Evolutionary conservation across 768 basidiomycete genomes (phyloP).

Genomic region (Amanita inopinata): DNA sequence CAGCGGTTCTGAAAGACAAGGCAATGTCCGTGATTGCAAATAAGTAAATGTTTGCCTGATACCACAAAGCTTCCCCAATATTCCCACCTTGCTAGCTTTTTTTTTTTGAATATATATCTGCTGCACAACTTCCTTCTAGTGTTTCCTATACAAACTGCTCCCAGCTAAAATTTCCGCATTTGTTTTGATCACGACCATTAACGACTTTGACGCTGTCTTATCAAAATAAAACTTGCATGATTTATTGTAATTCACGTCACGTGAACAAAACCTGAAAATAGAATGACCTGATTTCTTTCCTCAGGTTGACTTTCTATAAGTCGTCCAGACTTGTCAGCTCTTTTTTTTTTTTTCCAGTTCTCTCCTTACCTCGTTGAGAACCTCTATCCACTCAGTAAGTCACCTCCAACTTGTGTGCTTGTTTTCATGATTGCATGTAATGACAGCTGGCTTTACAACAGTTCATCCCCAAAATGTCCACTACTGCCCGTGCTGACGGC

Average conservation of each 20-base stretch:
- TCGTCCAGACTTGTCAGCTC: too few species aligned
- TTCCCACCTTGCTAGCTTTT: neutral
- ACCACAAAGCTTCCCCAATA: neutral
- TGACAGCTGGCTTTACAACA: too few species aligned
- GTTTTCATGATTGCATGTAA: too few species aligned
- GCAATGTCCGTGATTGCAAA: conserved; percentile 26
- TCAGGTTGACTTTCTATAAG: neutral
- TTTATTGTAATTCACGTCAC: neutral
- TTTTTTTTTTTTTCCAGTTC: too few species aligned
- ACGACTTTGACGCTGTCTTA: too few species aligned
- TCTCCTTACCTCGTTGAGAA: neutral
- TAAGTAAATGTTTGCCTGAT: conserved; percentile 11
- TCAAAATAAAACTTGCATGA: too few species aligned
- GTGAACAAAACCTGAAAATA: conserved; percentile 2
- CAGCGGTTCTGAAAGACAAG: conserved; percentile 75
- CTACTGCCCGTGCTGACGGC: conserved; percentile 34
- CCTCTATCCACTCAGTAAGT: neutral
- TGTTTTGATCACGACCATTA: too few species aligned
- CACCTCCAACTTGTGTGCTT: too few species aligned
- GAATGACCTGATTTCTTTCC: conserved; percentile 5
- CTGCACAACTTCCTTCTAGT: too few species aligned
- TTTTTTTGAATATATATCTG: neutral
- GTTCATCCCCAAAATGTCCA: too few species aligned
- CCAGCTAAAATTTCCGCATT: too few species aligned
- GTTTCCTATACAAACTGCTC: too few species aligned